Conservation (phyloP, 768 basidiomycete genomes). For the Hericium coralloides region DNA sequence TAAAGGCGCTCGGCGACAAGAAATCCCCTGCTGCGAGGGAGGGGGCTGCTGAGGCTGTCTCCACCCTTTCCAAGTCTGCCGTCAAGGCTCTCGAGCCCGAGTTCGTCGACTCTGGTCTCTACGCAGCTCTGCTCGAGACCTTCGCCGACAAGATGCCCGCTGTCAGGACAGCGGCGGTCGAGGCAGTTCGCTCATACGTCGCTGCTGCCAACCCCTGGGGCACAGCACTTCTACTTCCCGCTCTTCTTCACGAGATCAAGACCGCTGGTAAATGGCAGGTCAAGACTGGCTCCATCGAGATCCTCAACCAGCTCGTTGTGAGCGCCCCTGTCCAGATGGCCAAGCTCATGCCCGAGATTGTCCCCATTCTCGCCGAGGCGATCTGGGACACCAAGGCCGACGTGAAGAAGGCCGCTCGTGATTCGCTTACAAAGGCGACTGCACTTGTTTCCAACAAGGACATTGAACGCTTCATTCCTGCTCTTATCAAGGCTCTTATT, state of each 20-base stretch:
- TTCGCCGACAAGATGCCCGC: constrained; percentile 94
- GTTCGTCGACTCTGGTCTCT: constrained; percentile 82
- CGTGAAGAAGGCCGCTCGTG: constrained; percentile 96
- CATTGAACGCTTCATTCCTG: constrained; percentile 93
- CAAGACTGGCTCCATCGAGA: constrained; percentile 79
- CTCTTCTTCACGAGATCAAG: constrained; percentile 88
- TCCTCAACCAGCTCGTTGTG: constrained; percentile 81
- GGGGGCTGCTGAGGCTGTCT: constrained; percentile 70
- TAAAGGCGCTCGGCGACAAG: constrained; percentile 91
- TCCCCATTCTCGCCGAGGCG: constrained; percentile 88
- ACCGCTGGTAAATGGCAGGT: constrained; percentile 96
- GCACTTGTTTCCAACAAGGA: constrained; percentile 98
- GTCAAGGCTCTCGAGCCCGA: constrained; percentile 80
- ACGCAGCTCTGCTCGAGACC: constrained; percentile 77
- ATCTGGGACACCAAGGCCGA: constrained; percentile 99
- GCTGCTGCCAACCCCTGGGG: constrained; percentile 87
- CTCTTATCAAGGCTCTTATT: constrained; percentile 94
- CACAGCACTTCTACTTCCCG: constrained; percentile 69
- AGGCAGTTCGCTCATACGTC: constrained; percentile 71
- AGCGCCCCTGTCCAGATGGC: constrained; percentile 78
- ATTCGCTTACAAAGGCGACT: constrained; percentile 89
- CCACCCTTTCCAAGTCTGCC: constrained; percentile 46
- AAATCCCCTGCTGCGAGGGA: constrained; percentile 89
- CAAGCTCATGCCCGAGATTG: constrained; percentile 88
- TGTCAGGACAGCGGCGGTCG: constrained; percentile 76